A percentile compares a stretch with the other conserved stretches of the same genome.
Evolutionary conservation across 176 grass and related monocot genomes (phyloP).

Genomic region (Lolium rigidum): DNA sequence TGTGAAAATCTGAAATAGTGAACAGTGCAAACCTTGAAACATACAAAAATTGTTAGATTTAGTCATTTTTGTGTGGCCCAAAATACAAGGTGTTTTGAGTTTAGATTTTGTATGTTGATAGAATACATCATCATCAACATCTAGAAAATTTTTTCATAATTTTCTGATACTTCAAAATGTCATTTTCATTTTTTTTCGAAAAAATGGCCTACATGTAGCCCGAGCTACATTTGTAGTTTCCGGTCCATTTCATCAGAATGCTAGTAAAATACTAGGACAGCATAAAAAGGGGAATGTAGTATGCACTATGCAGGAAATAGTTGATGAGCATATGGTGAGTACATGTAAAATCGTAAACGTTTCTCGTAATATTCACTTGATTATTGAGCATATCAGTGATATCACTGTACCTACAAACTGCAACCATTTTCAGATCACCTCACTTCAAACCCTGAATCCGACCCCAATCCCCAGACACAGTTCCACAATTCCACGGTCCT

Average conservation of each 20-base stretch:
- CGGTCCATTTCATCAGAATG: background rate
- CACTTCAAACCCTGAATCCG: background rate
- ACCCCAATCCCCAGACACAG: background rate
- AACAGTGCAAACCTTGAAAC: no score
- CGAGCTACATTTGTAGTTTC: no score
- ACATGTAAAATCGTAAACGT: background rate
- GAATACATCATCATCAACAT: no score
- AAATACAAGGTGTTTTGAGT: no score
- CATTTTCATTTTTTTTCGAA: no score
- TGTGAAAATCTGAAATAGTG: no score
- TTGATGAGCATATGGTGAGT: background rate
- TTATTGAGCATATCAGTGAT: background rate
- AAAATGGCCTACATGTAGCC: no score
- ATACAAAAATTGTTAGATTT: no score
- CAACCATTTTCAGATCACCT: constrained; percentile 14
- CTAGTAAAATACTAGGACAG: background rate
- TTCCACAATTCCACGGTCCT: background rate
- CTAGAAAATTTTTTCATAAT: no score
- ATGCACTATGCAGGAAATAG: background rate
- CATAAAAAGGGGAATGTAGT: background rate
- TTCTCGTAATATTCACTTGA: background rate
- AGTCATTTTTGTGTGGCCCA: no score
- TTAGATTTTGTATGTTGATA: no score
- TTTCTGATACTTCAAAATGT: no score
- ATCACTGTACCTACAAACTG: background rate